These are phyloP conservation scores for Xylaria sp. DNA, from an alignment of 2,329 filamentous ascomycete genomes.

Conservation along the genomic window DNA sequence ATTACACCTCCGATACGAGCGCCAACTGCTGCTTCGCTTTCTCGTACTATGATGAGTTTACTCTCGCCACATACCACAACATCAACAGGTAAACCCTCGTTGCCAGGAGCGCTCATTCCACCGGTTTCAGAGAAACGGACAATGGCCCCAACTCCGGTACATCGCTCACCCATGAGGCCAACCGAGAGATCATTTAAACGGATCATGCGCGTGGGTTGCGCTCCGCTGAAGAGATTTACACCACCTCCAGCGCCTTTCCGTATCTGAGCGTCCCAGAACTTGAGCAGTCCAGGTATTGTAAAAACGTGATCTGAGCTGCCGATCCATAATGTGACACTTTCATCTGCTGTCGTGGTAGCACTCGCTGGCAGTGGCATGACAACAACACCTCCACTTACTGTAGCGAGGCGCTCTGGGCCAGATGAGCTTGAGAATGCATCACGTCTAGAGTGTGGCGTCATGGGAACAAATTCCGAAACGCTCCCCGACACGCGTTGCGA, in stretches of 20 bases:
- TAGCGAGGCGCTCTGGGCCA: slow-evolving; percentile 57
- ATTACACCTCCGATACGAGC: slow-evolving; percentile 50
- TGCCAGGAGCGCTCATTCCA: slow-evolving; percentile 31
- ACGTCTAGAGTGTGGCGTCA: slow-evolving; percentile 66
- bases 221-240: slow-evolving; percentile 61
- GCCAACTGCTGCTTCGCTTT: slow-evolving; percentile 55
- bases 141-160: slow-evolving; percentile 57
- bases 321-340: slow-evolving; percentile 63
- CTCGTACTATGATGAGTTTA: slow-evolving; percentile 59
- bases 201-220: slow-evolving; percentile 61
- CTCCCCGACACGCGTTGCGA: slow-evolving; percentile 45
- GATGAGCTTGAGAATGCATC: slow-evolving; percentile 55
- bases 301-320: slow-evolving; percentile 62
- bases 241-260: slow-evolving; percentile 56
- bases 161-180: slow-evolving; percentile 63
- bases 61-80: slow-evolving; percentile 62
- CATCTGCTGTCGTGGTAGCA: slow-evolving; percentile 54
- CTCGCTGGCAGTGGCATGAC: slow-evolving; percentile 53
- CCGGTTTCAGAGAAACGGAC: slow-evolving; percentile 43
- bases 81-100: slow-evolving; percentile 56
- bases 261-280: slow-evolving; percentile 66
- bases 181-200: slow-evolving; percentile 58
- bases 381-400: slow-evolving; percentile 58
- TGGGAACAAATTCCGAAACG: slow-evolving; percentile 62
- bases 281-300: slow-evolving; percentile 59